Conservation (phyloP, 352 stramenopile species). For the Phytophthora pinifolia region DNA sequence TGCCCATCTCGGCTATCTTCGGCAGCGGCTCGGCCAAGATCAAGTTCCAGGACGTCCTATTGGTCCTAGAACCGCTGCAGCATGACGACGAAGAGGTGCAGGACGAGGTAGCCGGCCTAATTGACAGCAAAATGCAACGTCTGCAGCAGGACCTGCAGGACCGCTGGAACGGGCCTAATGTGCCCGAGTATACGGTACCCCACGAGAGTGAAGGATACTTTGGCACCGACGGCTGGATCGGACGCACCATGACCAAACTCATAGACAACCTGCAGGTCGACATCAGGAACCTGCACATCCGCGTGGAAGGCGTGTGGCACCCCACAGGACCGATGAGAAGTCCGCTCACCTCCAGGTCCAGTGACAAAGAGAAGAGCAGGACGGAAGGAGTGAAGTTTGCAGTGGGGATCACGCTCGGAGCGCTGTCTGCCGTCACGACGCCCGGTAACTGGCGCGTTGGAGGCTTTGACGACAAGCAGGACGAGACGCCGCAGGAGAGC, state of each 20-base stretch:
- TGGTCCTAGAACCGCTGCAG: slow-evolving; percentile 72
- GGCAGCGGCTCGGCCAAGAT: slow-evolving; percentile 79
- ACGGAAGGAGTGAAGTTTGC: slow-evolving; percentile 64
- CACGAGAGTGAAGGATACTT: slow-evolving; percentile 89
- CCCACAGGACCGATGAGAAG: slow-evolving; percentile 34
- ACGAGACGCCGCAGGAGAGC: slow-evolving; percentile 29
- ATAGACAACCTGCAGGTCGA: slow-evolving; percentile 92
- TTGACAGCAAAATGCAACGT: slow-evolving; percentile 68
- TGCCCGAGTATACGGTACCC: slow-evolving; percentile 61
- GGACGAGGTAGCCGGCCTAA: slow-evolving; percentile 52
- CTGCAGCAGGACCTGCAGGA: slow-evolving; percentile 80
- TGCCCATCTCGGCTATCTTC: slow-evolving; percentile 88
- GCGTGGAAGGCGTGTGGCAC: slow-evolving; percentile 77
- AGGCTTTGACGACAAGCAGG: slow-evolving; percentile 55
- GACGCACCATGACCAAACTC: slow-evolving; percentile 86
- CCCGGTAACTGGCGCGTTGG: slow-evolving; percentile 84
- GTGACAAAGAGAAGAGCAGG: slow-evolving; percentile 16
- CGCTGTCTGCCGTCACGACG: slow-evolving; percentile 85
- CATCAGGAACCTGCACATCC: slow-evolving; percentile 85
- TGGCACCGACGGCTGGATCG: slow-evolving; percentile 87
- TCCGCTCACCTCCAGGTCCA: slow-evolving; percentile 21
- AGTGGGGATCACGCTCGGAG: slow-evolving; percentile 73
- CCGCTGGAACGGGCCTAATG: slow-evolving; percentile 70
- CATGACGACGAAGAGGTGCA: slow-evolving; percentile 75
- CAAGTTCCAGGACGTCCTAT: slow-evolving; percentile 84